Evolutionary conservation across 495 filamentous ascomycete species (phyloP).

Genomic region (Trichocladium antarcticum): DNA sequence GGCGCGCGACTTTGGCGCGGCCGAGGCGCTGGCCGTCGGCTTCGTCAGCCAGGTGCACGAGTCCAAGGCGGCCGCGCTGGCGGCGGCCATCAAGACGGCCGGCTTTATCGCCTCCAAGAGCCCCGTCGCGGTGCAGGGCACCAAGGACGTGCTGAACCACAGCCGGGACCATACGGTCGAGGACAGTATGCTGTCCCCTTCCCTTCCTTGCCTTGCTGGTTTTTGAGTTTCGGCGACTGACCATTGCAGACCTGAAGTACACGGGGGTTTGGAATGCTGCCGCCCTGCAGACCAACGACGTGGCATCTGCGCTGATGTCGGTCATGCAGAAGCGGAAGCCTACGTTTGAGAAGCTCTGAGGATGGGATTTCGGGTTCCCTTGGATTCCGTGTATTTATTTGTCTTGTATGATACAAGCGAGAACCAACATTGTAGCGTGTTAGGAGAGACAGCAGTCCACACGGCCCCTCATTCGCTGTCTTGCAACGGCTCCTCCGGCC

Average conservation of each 20-base stretch:
- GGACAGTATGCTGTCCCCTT: constrained; percentile 48
- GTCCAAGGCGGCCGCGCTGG: constrained; percentile 49
- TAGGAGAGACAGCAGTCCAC: too few species aligned
- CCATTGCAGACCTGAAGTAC: constrained; percentile 55
- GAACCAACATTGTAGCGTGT: too few species aligned
- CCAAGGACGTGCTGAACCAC: constrained; percentile 86
- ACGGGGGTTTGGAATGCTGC: constrained; percentile 78
- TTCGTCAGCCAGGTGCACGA: constrained; percentile 72
- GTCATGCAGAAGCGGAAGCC: constrained; percentile 71
- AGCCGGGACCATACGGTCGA: constrained; percentile 64
- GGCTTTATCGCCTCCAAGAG: constrained; percentile 65
- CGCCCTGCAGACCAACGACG: constrained; percentile 70
- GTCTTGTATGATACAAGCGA: not conserved
- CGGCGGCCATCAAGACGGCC: constrained; percentile 55
- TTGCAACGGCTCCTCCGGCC: constrained; percentile 26
- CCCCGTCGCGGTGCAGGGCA: constrained; percentile 83
- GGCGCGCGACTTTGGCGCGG: constrained; percentile 62
- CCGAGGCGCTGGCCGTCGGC: constrained; percentile 72
- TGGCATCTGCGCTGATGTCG: constrained; percentile 58
- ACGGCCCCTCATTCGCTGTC: constrained; percentile 32
- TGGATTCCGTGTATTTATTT: too few species aligned
- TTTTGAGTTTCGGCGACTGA: constrained; percentile 1
- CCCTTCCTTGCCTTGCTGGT: constrained; percentile 1
- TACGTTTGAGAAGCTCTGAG: constrained; percentile 75
- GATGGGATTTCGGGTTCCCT: too few species aligned